Evolutionary conservation across 2,329 filamentous ascomycete species (phyloP).

Genomic region (Aspergillus japonicus): DNA sequence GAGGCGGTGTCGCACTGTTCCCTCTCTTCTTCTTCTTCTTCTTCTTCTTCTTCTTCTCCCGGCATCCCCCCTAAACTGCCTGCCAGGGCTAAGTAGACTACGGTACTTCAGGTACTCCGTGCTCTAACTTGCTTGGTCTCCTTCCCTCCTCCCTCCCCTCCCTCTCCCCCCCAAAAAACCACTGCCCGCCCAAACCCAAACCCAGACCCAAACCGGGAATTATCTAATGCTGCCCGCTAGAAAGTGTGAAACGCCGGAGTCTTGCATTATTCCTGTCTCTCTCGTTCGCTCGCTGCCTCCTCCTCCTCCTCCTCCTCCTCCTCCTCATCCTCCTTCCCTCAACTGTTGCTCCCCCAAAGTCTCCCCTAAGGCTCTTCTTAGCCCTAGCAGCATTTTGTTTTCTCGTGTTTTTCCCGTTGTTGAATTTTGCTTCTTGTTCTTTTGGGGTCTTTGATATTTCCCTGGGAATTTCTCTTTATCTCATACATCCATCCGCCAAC

Average conservation of each 20-base stretch:
- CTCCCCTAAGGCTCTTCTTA: conserved; percentile 4
- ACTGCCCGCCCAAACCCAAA: background rate
- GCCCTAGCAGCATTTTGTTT: conserved; percentile 7
- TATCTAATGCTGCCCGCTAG: conserved; percentile 23
- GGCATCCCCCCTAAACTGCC: too few species aligned
- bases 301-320: conserved; percentile 5
- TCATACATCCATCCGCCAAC: background rate
- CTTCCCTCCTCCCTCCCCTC: background rate
- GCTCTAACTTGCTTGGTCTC: background rate
- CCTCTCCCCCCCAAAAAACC: conserved; percentile 3
- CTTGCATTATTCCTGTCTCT: conserved; percentile 16
- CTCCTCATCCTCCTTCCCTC: conserved; percentile 11
- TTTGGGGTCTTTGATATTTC: conserved; percentile 3
- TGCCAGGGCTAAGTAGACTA: too few species aligned
- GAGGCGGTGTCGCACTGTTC: conserved; percentile 10
- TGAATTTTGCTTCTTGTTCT: conserved; percentile 11
- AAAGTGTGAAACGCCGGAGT: conserved; percentile 27
- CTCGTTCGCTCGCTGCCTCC: conserved; percentile 5
- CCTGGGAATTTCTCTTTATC: conserved; percentile 10
- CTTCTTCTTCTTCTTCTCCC: background rate
- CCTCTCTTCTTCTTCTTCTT: background rate
- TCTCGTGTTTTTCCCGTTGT: conserved; percentile 12
- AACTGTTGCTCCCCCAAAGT: conserved; percentile 1
- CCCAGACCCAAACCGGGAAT: conserved; percentile 15
- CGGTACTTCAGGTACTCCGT: too few species aligned